phyloP scores from a whole-genome alignment of 164 flowering plant species.

The Nelumbo lutea region DNA sequence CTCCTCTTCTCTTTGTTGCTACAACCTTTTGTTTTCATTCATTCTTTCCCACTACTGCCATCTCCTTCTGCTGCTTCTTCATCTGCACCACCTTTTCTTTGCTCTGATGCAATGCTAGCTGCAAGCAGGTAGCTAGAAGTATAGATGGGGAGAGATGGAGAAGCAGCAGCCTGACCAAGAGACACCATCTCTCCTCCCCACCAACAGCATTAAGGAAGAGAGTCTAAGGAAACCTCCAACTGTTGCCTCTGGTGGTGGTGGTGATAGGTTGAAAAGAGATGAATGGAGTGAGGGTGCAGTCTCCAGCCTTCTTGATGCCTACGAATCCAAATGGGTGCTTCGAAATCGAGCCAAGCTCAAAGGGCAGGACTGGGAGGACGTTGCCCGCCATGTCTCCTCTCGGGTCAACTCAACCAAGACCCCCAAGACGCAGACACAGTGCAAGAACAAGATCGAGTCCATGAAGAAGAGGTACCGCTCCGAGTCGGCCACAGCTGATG shows the following conservation, averaged over 20 bases:
- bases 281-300: conserved; percentile 99
- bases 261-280: conserved; percentile 68
- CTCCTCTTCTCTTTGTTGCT: conserved; percentile 8
- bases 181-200: conserved; percentile 24
- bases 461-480: conserved; percentile 91
- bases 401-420: conserved; percentile 49
- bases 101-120: conserved; percentile 20
- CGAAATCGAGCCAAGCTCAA: conserved; percentile 94
- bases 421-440: conserved; percentile 87
- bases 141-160: conserved; percentile 45
- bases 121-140: conserved; percentile 20
- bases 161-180: conserved; percentile 27
- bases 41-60: not conserved
- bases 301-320: conserved; percentile 70
- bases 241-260: conserved; percentile 12
- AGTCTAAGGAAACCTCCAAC: conserved; percentile 22
- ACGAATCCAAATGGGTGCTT: conserved; percentile 79
- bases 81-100: not conserved
- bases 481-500: conserved; percentile 55
- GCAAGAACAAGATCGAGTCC: conserved; percentile 98
- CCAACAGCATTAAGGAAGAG: conserved; percentile 16
- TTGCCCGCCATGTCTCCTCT: conserved; percentile 63
- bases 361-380: conserved; percentile 97
- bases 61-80: not conserved
- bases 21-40: not conserved